A percentile compares a stretch with the other conserved stretches of the same genome.
Evolutionary conservation across 176 grass and related monocot species (phyloP).

Genomic region (Rhynchospora breviuscula): DNA sequence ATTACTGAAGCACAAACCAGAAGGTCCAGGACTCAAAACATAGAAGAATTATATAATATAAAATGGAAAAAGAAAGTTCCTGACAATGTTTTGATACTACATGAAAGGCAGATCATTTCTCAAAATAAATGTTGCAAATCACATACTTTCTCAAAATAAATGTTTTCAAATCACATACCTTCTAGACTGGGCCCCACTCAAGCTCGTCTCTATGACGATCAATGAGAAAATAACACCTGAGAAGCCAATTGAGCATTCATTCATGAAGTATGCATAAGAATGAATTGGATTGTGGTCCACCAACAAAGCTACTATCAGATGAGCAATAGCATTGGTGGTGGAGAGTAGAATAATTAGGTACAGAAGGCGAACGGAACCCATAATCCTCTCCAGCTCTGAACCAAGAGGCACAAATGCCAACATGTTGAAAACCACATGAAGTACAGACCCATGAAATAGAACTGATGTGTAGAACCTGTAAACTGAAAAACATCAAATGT

Average conservation of each 20-base stretch:
- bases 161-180: constrained; percentile 42
- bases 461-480: constrained; percentile 89
- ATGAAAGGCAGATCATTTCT: not conserved
- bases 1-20: not conserved
- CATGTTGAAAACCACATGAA: constrained; percentile 98
- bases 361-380: constrained; percentile 89
- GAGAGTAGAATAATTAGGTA: constrained; percentile 89
- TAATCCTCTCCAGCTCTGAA: constrained; percentile 85
- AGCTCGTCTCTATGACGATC: constrained; percentile 95
- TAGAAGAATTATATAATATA: not conserved
- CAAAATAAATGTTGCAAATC: constrained; percentile 16
- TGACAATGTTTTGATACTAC: not conserved
- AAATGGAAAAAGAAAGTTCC: not conserved
- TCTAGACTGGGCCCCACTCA: constrained; percentile 80
- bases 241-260: constrained; percentile 90
- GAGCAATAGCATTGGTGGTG: constrained; percentile 79
- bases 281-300: constrained; percentile 62
- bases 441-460: constrained; percentile 84
- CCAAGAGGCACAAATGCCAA: constrained; percentile 86
- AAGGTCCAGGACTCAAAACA: not conserved
- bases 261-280: constrained; percentile 39
- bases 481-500: constrained; percentile 43
- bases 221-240: constrained; percentile 96
- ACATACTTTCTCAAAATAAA: constrained; percentile 56
- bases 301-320: constrained; percentile 78